A percentile compares a stretch with the other conserved stretches of the same genome.
Conservation (phyloP, 768 basidiomycete genomes). For the Phallus indusiatus region DNA sequence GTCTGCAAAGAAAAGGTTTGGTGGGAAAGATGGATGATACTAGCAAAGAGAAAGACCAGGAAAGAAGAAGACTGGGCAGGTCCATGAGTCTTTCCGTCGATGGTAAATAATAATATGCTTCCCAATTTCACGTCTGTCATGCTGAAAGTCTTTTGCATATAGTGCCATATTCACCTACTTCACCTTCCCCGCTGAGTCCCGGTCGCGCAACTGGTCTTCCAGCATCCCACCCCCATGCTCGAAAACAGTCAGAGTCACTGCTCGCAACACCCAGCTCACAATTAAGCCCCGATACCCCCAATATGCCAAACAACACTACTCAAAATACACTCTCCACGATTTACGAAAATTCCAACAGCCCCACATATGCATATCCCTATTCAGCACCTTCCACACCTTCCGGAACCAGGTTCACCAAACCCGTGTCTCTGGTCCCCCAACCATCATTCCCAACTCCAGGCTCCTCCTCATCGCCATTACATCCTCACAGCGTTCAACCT, state of each 20-base stretch:
- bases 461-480: constrained; percentile 4
- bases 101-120: not conserved
- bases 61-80: not conserved
- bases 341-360: constrained; percentile 19
- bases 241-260: constrained; percentile 50
- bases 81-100: not conserved
- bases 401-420: constrained; percentile 14
- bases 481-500: constrained; percentile 12
- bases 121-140: not conserved
- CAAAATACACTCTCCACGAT: constrained; percentile 30
- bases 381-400: constrained; percentile 19
- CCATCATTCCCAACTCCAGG: not conserved
- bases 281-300: constrained; percentile 13
- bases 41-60: not conserved
- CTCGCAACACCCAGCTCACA: constrained; percentile 32
- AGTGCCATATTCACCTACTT: not conserved
- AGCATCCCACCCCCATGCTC: constrained; percentile 59
- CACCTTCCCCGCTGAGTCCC: constrained; percentile 7
- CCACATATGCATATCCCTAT: constrained; percentile 40
- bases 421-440: not conserved
- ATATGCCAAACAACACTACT: constrained; percentile 15
- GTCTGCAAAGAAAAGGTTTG: not conserved
- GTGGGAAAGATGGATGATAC: not conserved
- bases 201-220: constrained; percentile 5
- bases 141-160: not conserved